Base-by-base conservation (phyloP, 2,329 filamentous ascomycete species). In the Fusarium coicis region DNA sequence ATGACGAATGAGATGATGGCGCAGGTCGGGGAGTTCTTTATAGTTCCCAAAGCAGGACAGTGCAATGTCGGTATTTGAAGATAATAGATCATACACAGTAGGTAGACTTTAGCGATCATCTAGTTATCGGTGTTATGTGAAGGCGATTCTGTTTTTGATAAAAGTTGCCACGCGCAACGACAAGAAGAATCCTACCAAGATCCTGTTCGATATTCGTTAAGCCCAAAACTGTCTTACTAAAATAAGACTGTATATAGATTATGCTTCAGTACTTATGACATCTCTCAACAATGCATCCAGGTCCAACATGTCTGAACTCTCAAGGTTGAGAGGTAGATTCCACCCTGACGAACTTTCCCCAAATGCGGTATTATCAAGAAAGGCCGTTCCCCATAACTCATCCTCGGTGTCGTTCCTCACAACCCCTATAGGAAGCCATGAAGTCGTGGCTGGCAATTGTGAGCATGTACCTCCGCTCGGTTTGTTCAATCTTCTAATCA, bases 1-100 rank as follows among this genome's bases (percentile, higher is more conserved):
- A 67, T 67, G 54, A 47, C 19, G 0, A 19, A 62, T 10, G 47
- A 43, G 3, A 62, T 68, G 54, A 68, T 68, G 65, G 2, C 46
- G 3, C 65, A 68, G 42, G 26, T 26, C 0, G 65, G 54, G 0
- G 64, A 67, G 12, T 67, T 67, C 19, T 61, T 67, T 2, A 67
- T 67, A 5, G 26, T 67, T 11, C 63, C 65, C 1, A 46, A 47
- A 14, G 54, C n/a, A 12, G 65, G 54, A 1, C 46, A 10, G 19
- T 66, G 62, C 3, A 21, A 52, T 0, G 11, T 66, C 2, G 3
- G 8, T 4, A 2, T 42, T 28, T 1, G 0, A 16, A 2, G 14
- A 11, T 2, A 7, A 6, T 37, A 37, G 12, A 52, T 11, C 15
- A 10, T 10, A 36, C 18, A 36, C 4, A 23, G 23, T 6, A 19